Base-by-base conservation (phyloP, 805 yeast species). In the Candida easanensis region DNA sequence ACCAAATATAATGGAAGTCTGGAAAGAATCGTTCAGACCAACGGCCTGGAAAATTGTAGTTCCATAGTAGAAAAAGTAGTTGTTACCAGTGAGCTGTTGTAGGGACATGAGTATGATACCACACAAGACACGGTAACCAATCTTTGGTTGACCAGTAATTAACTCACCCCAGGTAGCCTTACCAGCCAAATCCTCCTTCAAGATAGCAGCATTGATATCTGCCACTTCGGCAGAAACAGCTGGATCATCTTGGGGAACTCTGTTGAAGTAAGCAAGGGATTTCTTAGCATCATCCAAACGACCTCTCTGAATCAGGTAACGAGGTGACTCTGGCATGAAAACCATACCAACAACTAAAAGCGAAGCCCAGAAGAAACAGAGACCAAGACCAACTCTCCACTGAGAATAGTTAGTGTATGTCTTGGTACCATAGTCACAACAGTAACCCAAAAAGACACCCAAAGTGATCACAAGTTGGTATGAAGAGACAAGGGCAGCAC, bases 361-460 rank as follows among this genome's bases (percentile, higher is more conserved):
- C 15, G 66, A 36, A 39, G 71, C 71, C 75, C 75, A 74, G 23
- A 69, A 67, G 53, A 73, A 74, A 57, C 73, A 69, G 49, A 79
- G 63, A 48, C 83, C 84, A 58, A 82, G 68, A 45, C 84, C 86
- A 52, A 82, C 73, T 76, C 88, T 79, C 88, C 88, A 83, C 67
- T 80, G 84, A 11, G 65, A 88, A 33, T 90, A 82, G 69, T 83
- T 82, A 58, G 76, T 71, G 60, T 66, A 68, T n/a, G 43, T 52
- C 49, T 77, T 75, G 47, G 87, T 79, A 64, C 88, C 89, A 62
- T 74, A 83, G 46, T 79, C 80, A 41, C 82, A 71, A 66, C 88
- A 82, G 74, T 82, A 82, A 63, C 89, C 90, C 53, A 83, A 68
- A 67, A 83, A 82, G 56, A 83, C 83, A 69, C 88, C 89, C 37